Evolutionary conservation across 345 rosid species (phyloP).

Genomic region (Leavenworthia alabamica): DNA sequence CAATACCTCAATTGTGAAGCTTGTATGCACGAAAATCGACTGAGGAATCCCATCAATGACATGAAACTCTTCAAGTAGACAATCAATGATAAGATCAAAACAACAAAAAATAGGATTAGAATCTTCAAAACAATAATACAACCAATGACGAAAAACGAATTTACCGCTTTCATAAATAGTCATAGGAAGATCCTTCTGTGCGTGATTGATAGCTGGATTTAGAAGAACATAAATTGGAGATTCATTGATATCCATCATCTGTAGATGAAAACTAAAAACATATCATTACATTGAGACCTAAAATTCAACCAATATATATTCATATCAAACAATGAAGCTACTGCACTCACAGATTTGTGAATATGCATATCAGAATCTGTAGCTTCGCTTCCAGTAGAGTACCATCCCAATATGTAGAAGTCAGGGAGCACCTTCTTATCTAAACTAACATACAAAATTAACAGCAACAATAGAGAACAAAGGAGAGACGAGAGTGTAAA

Average conservation of each 20-base stretch:
- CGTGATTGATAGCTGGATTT: conserved; percentile 73
- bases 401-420: conserved; percentile 89
- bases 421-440: conserved; percentile 91
- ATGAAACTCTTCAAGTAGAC: conserved; percentile 59
- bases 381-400: conserved; percentile 81
- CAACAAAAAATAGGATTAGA: neutral
- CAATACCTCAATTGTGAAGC: conserved; percentile 85
- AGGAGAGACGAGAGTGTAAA: neutral
- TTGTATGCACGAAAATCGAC: conserved; percentile 76
- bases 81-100: neutral
- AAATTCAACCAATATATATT: neutral
- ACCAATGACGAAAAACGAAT: neutral
- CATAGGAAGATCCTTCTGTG: conserved; percentile 88
- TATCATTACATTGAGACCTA: neutral
- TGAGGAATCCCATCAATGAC: conserved; percentile 94
- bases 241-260: conserved; percentile 95
- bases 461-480: neutral
- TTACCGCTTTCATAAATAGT: conserved; percentile 84
- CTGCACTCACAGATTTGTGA: conserved; percentile 74
- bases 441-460: conserved; percentile 2
- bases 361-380: conserved; percentile 84
- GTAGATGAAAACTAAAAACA: conserved; percentile 22
- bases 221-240: conserved; percentile 86
- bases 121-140: neutral
- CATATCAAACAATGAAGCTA: neutral